Evolutionary conservation across 305 asterid genomes (phyloP).

Genomic region (Fraxinus nigra): DNA sequence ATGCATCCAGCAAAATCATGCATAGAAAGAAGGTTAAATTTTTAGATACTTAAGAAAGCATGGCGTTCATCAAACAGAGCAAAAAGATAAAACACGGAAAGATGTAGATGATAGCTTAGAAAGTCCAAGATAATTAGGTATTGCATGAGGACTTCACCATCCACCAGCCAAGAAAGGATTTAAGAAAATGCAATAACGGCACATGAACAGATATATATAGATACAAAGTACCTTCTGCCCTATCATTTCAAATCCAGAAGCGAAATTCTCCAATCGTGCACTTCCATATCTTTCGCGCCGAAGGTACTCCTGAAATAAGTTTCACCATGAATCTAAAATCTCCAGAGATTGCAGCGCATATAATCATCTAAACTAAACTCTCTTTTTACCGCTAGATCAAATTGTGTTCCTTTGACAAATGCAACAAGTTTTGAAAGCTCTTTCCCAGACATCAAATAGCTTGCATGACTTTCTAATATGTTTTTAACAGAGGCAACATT

Average conservation of each 20-base stretch:
- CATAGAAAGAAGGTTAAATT: background rate
- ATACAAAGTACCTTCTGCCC: slow-evolving; percentile 74
- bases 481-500: slow-evolving; percentile 93
- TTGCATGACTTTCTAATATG: slow-evolving; percentile 96
- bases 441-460: slow-evolving; percentile 94
- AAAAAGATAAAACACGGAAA: slow-evolving; percentile 5
- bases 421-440: slow-evolving; percentile 98
- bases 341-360: background rate
- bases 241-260: slow-evolving; percentile 92
- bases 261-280: slow-evolving; percentile 93
- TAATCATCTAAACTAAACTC: background rate
- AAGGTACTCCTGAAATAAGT: slow-evolving; percentile 77
- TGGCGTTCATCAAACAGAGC: slow-evolving; percentile 5
- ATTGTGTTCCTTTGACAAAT: slow-evolving; percentile 99
- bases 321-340: slow-evolving; percentile 24
- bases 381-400: slow-evolving; percentile 78
- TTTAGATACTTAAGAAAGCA: slow-evolving; percentile 1
- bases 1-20: background rate
- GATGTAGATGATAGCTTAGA: background rate
- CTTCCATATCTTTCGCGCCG: slow-evolving; percentile 90
- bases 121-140: background rate
- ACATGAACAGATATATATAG: background rate
- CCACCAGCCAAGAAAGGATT: background rate
- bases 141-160: background rate
- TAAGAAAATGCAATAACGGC: background rate